Evolutionary conservation across 352 stramenopile genomes (phyloP).

Genomic region (Pilasporangium apinafurcum): DNA sequence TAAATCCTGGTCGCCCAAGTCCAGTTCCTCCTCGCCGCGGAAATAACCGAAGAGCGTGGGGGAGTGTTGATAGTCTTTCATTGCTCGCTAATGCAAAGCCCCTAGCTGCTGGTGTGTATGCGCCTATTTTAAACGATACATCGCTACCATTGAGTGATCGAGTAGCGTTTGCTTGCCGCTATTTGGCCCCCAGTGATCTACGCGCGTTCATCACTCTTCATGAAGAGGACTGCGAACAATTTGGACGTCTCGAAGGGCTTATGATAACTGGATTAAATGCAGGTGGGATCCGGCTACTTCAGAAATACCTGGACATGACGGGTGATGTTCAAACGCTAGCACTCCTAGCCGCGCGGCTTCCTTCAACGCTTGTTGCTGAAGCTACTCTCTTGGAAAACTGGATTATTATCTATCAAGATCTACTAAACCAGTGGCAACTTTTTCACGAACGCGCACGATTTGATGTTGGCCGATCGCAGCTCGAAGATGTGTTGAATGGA

Average conservation of each 20-base stretch:
- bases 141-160: conserved; percentile 86
- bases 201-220: conserved; percentile 71
- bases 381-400: conserved; percentile 67
- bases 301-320: conserved; percentile 88
- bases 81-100: conserved; percentile 19
- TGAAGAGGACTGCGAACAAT: conserved; percentile 74
- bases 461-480: conserved; percentile 88
- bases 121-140: conserved; percentile 80
- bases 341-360: conserved; percentile 67
- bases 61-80: conserved; percentile 51
- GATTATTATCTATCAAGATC: conserved; percentile 88
- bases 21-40: conserved; percentile 24
- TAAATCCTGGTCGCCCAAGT: conserved; percentile 12
- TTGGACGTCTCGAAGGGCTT: conserved; percentile 87
- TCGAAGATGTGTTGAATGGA: conserved; percentile 81
- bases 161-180: conserved; percentile 89
- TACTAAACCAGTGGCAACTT: conserved; percentile 93
- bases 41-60: conserved; percentile 40
- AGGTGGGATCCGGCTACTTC: conserved; percentile 81
- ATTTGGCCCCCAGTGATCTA: conserved; percentile 80
- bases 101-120: conserved; percentile 38
- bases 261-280: conserved; percentile 85
- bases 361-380: conserved; percentile 49
- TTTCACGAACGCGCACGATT: conserved; percentile 91
- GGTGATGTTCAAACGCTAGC: conserved; percentile 92